Base-by-base conservation (phyloP, 2,329 filamentous ascomycete genomes). In the Coniochaeta ligniaria region DNA sequence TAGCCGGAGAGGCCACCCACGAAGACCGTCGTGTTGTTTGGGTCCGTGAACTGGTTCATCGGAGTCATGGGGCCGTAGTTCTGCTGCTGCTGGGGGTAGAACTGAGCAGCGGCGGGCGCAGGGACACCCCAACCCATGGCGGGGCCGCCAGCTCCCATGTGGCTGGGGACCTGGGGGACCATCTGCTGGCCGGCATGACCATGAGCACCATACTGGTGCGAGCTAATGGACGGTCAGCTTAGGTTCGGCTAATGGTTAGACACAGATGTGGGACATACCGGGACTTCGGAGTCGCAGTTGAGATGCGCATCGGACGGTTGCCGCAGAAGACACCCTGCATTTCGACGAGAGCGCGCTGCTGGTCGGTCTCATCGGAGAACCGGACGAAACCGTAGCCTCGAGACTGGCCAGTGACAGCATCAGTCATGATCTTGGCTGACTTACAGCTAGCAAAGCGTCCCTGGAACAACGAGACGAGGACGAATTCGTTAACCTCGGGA, bases 321-420 rank as follows among this genome's bases (percentile, higher is more conserved):
- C 95, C 95, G 73, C 95, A 98, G 82, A 98, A 99, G 38, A 98
- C 95, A 67, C 95, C 95, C 80, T 99, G 95, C 95, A 99, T 99
- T 80, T 99, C 95, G 59, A 89, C 89, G 24, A 99, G 83, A 65
- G 95, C 94, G 64, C 93, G 91, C 80, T 99, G 94, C 80, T 98
- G 94, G 72, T 99, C 95, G 67, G 87, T 85, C 80, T 98, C 94
- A 67, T 96, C 92, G 59, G 92, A 92, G 80, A 99, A 99, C 67
- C 95, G 92, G 59, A 99, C 95, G 70, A 99, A 99, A 55, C 95
- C 95, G 71, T 99, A 99, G 60, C 95, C 95, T 65, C 95, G 92
- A 65, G 93, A 97, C 85, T 98, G 94, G 69, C 95, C 95, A 65
- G 90, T 96, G 78, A 98, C 95, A 63, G 95, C 94, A 72, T 99